phyloP scores from a whole-genome alignment of 208 protist genomes.

The Naegleria lovaniensis region DNA sequence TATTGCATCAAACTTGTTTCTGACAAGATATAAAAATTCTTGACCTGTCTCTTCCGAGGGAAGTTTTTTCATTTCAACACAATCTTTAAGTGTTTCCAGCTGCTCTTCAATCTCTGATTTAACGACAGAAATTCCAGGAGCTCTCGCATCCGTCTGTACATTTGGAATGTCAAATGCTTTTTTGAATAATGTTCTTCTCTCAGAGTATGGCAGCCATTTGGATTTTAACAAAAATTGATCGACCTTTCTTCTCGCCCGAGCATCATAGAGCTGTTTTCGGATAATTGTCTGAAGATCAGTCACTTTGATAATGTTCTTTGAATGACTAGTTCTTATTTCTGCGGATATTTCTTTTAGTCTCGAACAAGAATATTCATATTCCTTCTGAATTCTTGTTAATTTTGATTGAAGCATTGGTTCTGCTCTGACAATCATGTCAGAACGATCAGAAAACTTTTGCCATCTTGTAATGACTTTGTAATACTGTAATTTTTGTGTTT shows the following conservation, averaged over 20 bases:
- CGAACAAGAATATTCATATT: neutral
- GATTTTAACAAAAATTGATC: neutral
- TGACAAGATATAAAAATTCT: slow-evolving; percentile 40
- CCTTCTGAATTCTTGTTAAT: neutral
- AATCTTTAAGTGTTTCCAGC: slow-evolving; percentile 37
- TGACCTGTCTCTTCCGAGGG: slow-evolving; percentile 33
- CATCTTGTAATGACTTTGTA: neutral
- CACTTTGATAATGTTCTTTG: neutral
- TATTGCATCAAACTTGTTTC: slow-evolving; percentile 39
- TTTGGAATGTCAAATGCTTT: neutral
- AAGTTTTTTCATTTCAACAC: slow-evolving; percentile 30
- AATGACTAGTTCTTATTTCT: neutral
- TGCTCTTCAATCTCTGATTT: slow-evolving; percentile 35
- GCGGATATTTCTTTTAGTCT: neutral
- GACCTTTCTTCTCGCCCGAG: neutral
- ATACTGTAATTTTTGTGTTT: neutral
- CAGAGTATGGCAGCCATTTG: slow-evolving; percentile 1
- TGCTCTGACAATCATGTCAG: neutral
- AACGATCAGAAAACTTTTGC: neutral
- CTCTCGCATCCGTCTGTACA: neutral
- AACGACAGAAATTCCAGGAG: slow-evolving; percentile 18
- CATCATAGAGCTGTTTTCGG: neutral
- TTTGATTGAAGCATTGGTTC: neutral
- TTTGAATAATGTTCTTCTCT: slow-evolving; percentile 11
- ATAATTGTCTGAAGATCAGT: neutral